phyloP scores from a whole-genome alignment of 1,284 basidiomycete genomes.

The Cutaneotrichosporon cavernicola region DNA sequence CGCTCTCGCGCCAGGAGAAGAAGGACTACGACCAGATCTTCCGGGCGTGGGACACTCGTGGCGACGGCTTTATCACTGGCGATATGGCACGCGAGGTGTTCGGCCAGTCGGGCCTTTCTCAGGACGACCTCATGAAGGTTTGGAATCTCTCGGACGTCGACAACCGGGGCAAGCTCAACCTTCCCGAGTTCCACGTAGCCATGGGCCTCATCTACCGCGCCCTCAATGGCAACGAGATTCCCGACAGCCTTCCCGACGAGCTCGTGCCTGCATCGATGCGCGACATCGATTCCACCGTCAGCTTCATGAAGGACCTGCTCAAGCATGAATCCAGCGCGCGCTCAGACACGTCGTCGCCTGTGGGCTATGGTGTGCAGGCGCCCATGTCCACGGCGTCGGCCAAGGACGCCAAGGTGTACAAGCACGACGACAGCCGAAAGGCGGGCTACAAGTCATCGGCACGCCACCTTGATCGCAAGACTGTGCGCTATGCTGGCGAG shows the following conservation, averaged over 20 bases:
- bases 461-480: conserved; percentile 82
- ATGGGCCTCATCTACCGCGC: conserved; percentile 98
- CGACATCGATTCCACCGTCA: conserved; percentile 87
- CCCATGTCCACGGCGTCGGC: conserved; percentile 59
- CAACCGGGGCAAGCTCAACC: conserved; percentile 88
- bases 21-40: conserved; percentile 98
- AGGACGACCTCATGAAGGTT: conserved; percentile 88
- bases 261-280: conserved; percentile 88
- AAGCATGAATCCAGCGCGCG: conserved; percentile 74
- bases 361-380: conserved; percentile 57
- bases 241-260: conserved; percentile 81
- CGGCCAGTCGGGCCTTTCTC: conserved; percentile 84
- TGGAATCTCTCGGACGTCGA: conserved; percentile 90
- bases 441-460: conserved; percentile 74
- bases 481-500: conserved; percentile 73
- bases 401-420: conserved; percentile 90
- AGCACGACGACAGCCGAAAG: conserved; percentile 66
- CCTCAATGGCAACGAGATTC: conserved; percentile 88
- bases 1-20: conserved; percentile 83
- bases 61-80: conserved; percentile 78
- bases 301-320: conserved; percentile 85
- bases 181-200: conserved; percentile 96
- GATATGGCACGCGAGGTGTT: conserved; percentile 89
- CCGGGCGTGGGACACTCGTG: conserved; percentile 84
- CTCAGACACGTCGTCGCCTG: conserved; percentile 55